Evolutionary conservation across 2,329 filamentous ascomycete genomes (phyloP).

Genomic region (Colletotrichum sp.): DNA sequence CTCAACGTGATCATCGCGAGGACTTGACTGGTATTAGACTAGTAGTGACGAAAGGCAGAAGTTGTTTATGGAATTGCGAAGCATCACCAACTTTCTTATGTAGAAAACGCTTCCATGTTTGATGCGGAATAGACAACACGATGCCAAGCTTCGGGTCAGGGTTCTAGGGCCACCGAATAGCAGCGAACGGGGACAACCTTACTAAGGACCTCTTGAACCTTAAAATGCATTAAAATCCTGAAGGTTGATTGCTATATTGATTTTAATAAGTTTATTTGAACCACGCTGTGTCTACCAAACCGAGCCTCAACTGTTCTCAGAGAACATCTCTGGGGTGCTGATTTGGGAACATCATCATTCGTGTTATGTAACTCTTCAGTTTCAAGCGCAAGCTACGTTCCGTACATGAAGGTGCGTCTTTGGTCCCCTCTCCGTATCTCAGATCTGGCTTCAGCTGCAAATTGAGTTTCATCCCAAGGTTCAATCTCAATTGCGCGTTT

Average conservation of each 20-base stretch:
- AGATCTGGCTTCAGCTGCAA: neutral
- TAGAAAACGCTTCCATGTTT: neutral
- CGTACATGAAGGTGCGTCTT: slow-evolving; percentile 7
- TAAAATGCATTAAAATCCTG: neutral
- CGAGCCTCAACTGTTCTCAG: neutral
- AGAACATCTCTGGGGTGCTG: neutral
- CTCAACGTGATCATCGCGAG: neutral
- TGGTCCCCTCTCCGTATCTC: slow-evolving; percentile 5
- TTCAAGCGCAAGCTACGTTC: neutral
- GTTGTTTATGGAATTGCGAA: neutral
- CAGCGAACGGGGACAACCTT: neutral
- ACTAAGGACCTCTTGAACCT: neutral
- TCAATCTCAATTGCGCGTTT: slow-evolving; percentile 9
- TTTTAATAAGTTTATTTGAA: neutral
- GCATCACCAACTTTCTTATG: neutral
- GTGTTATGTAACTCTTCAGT: neutral
- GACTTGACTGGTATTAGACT: neutral
- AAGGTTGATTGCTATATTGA: neutral
- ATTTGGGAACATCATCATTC: neutral
- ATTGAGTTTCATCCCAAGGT: slow-evolving; percentile 17
- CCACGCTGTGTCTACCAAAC: neutral
- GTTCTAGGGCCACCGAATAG: neutral
- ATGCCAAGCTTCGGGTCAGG: neutral
- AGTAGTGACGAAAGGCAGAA: neutral
- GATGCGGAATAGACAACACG: neutral